These are phyloP conservation scores for Arabis hirsuta DNA, from an alignment of 345 rosid genomes.

Conservation along the genomic window DNA sequence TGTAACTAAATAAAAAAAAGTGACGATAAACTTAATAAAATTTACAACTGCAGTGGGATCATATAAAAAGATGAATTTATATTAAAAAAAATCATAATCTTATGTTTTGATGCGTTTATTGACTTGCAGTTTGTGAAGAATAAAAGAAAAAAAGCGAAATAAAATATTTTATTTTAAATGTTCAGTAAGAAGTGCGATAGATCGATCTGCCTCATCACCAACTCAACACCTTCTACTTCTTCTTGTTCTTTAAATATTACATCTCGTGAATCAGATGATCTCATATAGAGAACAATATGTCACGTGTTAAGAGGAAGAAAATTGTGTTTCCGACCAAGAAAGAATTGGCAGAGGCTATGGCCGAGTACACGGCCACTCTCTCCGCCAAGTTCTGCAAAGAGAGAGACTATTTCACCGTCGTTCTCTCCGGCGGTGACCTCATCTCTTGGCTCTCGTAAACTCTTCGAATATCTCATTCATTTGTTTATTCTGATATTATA, in stretches of 20 bases:
- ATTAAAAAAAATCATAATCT: too few relatives aligned
- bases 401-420: constrained; percentile 71
- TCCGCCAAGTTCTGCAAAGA: constrained; percentile 57
- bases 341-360: constrained; percentile 55
- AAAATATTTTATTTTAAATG: too few relatives aligned
- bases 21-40: too few relatives aligned
- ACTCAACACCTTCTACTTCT: neutral
- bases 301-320: constrained; percentile 5
- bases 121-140: too few relatives aligned
- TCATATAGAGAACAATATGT: neutral
- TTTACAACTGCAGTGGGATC: too few relatives aligned
- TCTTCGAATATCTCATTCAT: neutral
- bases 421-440: constrained; percentile 79
- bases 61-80: too few relatives aligned
- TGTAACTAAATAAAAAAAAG: too few relatives aligned
- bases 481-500: neutral
- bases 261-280: constrained; percentile 1
- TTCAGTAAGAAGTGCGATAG: too few relatives aligned
- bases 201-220: too few relatives aligned
- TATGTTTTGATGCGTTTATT: too few relatives aligned
- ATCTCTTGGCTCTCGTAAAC: constrained; percentile 62
- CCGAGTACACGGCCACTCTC: constrained; percentile 63
- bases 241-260: neutral
- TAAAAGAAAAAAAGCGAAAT: too few relatives aligned
- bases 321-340: constrained; percentile 21